A percentile compares a stretch with the other conserved stretches of the same genome.
These are phyloP conservation scores for Candida awuae DNA, from an alignment of 805 yeast species.

Conservation along the genomic window DNA sequence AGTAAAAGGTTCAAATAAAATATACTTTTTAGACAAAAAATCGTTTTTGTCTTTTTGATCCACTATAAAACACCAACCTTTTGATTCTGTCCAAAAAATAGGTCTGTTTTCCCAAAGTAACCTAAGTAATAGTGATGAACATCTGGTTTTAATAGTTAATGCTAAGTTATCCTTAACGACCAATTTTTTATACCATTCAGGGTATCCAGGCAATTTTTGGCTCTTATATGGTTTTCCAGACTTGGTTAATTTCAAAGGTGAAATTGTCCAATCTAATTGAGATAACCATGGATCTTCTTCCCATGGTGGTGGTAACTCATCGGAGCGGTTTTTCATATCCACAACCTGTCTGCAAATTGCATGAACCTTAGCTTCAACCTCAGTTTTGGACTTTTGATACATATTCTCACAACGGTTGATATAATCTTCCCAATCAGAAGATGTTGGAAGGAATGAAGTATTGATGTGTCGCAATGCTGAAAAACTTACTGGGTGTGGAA, in stretches of 20 bases:
- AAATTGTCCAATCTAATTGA: slow-evolving; percentile 82
- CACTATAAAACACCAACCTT: slow-evolving; percentile 87
- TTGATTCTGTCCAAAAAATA: slow-evolving; percentile 63
- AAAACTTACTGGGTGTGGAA: slow-evolving; percentile 93
- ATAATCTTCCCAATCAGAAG: slow-evolving; percentile 64
- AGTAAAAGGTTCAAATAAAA: slow-evolving; percentile 13
- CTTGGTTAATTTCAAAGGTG: slow-evolving; percentile 54
- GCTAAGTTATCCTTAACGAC: slow-evolving; percentile 36
- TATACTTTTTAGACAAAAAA: slow-evolving; percentile 34
- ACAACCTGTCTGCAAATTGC: slow-evolving; percentile 56
- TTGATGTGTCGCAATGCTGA: slow-evolving; percentile 76
- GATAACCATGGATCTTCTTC: slow-evolving; percentile 77
- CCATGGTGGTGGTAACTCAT: slow-evolving; percentile 35
- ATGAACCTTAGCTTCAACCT: slow-evolving; percentile 51
- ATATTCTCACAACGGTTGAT: slow-evolving; percentile 57
- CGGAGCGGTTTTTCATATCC: slow-evolving; percentile 25
- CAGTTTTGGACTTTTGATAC: slow-evolving; percentile 49
- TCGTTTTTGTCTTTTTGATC: slow-evolving; percentile 31
- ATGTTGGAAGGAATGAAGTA: slow-evolving; percentile 71
- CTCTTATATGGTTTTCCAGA: slow-evolving; percentile 60
- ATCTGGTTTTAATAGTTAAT: slow-evolving; percentile 63
- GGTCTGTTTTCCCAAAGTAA: slow-evolving; percentile 84
- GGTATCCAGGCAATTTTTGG: slow-evolving; percentile 82
- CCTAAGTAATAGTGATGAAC: slow-evolving; percentile 67
- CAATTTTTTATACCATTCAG: slow-evolving; percentile 81